Conservation (phyloP, 2,329 filamentous ascomycete species). For the Neonectria sp. region DNA sequence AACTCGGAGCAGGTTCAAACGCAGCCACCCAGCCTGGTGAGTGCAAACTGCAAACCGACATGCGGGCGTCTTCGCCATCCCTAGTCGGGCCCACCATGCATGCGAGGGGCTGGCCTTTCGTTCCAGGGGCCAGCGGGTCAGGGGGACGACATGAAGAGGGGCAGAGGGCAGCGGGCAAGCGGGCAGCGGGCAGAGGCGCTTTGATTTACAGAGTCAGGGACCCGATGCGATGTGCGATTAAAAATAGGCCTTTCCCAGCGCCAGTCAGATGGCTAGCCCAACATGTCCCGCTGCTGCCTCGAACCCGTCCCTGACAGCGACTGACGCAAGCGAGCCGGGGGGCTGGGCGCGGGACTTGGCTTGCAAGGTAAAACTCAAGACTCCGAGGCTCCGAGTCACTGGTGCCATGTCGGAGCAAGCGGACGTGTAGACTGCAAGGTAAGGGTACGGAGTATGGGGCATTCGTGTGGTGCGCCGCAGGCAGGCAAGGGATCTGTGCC, state of each 20-base stretch:
- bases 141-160: constrained; percentile 33
- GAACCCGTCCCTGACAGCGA: constrained; percentile 42
- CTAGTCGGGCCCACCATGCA: constrained; percentile 41
- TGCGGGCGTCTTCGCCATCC: constrained; percentile 41
- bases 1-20: constrained; percentile 22
- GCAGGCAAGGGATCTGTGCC: constrained; percentile 31
- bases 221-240: constrained; percentile 42
- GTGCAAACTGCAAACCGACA: constrained; percentile 33
- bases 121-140: constrained; percentile 36
- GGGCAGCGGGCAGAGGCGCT: constrained; percentile 35
- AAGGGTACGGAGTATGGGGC: neutral
- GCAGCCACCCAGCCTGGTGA: constrained; percentile 25
- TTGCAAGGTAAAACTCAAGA: constrained; percentile 4
- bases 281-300: constrained; percentile 31
- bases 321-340: constrained; percentile 41
- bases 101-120: constrained; percentile 46
- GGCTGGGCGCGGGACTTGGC: constrained; percentile 13
- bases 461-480: neutral
- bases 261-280: constrained; percentile 30
- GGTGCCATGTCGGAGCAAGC: constrained; percentile 30
- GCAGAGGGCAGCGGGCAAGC: neutral
- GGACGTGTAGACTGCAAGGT: constrained; percentile 20
- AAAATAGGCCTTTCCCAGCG: constrained; percentile 48
- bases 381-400: constrained; percentile 4
- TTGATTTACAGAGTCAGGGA: constrained; percentile 41